A percentile compares a stretch with the other conserved stretches of the same genome.
These are phyloP conservation scores for Acer yangbiense DNA, from an alignment of 345 rosid species.

Conservation along the genomic window DNA sequence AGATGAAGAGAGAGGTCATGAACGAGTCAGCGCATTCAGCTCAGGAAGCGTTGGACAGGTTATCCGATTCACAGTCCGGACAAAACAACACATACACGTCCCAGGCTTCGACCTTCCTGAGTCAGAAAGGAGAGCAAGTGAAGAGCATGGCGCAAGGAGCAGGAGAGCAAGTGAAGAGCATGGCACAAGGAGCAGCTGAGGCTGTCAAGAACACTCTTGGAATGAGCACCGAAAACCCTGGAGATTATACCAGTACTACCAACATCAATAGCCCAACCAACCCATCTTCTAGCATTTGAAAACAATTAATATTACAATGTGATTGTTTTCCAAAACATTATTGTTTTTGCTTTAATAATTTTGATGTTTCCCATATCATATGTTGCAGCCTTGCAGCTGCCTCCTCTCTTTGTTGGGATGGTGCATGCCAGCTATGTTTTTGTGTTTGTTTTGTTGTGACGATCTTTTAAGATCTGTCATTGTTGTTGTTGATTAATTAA, in stretches of 20 bases:
- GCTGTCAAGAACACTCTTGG: constrained; percentile 37
- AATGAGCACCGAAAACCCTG: constrained; percentile 11
- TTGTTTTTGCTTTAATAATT: not conserved
- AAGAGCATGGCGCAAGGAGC: constrained; percentile 34
- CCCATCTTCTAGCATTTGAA: constrained; percentile 2
- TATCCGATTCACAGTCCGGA: too few relatives aligned
- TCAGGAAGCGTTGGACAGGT: not conserved
- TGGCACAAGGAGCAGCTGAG: constrained; percentile 38
- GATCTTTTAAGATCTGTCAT: too few relatives aligned
- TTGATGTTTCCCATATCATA: not conserved
- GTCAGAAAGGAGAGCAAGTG: constrained; percentile 30
- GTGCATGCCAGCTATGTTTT: not conserved
- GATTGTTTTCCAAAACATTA: not conserved
- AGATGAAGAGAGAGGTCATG: constrained; percentile 16
- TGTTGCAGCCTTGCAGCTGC: too few relatives aligned
- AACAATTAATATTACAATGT: not conserved
- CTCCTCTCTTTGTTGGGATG: not conserved
- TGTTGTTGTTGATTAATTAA: not conserved
- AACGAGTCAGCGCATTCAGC: constrained; percentile 1
- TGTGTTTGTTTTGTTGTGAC: not conserved
- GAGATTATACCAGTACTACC: not conserved
- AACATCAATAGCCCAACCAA: not conserved
- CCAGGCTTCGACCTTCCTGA: constrained; percentile 22
- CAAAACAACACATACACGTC: constrained; percentile 8
- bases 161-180: constrained; percentile 37